Evolutionary conservation across 2,329 filamentous ascomycete genomes (phyloP), one percentile per base, ranked within the genome.

Genomic region (Aspergillus calidoustus): DNA sequence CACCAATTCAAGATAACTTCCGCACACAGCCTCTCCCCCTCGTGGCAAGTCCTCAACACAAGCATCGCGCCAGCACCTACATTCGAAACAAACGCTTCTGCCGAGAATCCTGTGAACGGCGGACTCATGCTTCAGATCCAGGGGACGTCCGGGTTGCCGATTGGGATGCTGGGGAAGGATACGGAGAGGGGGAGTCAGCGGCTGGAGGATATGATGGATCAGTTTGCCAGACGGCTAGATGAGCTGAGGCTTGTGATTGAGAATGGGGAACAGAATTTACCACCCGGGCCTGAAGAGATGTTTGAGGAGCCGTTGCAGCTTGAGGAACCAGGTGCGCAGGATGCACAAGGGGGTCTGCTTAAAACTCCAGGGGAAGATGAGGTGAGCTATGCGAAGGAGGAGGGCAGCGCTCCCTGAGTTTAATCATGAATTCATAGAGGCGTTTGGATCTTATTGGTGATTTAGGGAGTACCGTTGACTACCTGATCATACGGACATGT

Each of bases 1-100:
- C 89, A 48, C 70, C 80, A 58, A 28, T 80, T 77, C 57, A 80
- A 77, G 1, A 86, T 98, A 0, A 80, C 85, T 0, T 87, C 86
- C 60, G 90, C 91, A 1, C 87, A 90, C 47, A 93, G 89, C 64
- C 79, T 97, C 13, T 90, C 87, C 8, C 80, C 88, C 0, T 86
- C 89, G 54, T 98, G 94, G 89, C 87, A 90, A 69, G 82, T 89
- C 15, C 78, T 87, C 38, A 77, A 79, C 17, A 83, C 84, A 0
- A 77, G 77, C 9, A 76, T 90, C 9, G 78, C 80, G 7, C 80
- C 81, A 9, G 89, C 89, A 17, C 89, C 89, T 1, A 89, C 86
- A 2, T 90, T 87, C 72, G 85, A 86, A 48, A 82, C 81, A 48
- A 80, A 77, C 28, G 86, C 87, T 51, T 80, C 87, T 1, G 77